Conservation (phyloP, 345 rosid genomes). For the Triadica sebifera region DNA sequence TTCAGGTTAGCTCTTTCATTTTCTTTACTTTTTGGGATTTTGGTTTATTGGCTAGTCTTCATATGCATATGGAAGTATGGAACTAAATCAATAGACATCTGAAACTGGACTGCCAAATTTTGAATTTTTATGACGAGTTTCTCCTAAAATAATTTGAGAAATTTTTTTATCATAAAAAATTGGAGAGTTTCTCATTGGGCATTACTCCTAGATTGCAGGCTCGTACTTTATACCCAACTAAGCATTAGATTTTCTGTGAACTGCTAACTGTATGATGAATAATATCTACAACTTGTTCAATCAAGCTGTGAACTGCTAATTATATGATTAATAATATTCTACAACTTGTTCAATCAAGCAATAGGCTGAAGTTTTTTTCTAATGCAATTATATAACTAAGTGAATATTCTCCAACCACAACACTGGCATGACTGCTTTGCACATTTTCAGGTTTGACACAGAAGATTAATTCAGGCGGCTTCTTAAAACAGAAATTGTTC, state of each 20-base stretch:
- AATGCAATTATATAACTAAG: too few relatives aligned
- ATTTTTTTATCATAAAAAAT: too few relatives aligned
- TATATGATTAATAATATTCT: too few relatives aligned
- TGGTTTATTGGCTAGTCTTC: neutral
- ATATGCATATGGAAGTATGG: neutral
- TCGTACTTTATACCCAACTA: neutral
- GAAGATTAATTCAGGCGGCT: constrained; percentile 73
- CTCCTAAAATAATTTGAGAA: too few relatives aligned
- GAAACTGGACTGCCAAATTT: neutral
- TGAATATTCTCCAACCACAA: too few relatives aligned
- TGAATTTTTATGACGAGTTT: neutral
- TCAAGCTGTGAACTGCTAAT: too few relatives aligned
- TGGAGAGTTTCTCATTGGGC: too few relatives aligned
- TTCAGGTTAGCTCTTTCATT: constrained; percentile 45
- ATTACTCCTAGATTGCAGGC: neutral
- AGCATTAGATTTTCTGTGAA: neutral
- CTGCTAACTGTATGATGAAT: too few relatives aligned
- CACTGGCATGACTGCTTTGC: too few relatives aligned
- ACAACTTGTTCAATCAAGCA: too few relatives aligned
- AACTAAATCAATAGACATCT: neutral
- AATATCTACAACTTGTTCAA: too few relatives aligned
- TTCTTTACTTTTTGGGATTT: neutral
- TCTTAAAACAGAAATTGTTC: constrained; percentile 56
- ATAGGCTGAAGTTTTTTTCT: too few relatives aligned
- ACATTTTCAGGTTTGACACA: constrained; percentile 39